Evolutionary conservation across 345 rosid species (phyloP), one percentile per base, ranked within the genome.

Genomic region (Balakata baccata): DNA sequence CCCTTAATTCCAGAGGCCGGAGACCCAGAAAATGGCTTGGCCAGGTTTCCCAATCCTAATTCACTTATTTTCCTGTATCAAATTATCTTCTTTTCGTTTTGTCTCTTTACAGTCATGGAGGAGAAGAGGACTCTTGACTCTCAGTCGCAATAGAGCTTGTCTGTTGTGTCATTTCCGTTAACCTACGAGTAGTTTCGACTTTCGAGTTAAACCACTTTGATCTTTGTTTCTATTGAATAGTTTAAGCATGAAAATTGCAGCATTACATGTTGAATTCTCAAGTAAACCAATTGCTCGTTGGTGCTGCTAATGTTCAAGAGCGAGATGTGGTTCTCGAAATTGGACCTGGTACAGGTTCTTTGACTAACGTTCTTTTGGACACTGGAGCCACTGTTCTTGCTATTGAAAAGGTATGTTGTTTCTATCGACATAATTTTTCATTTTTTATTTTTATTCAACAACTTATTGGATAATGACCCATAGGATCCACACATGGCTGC

Each of bases 311-410:
- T 59, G 84, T 92, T 22, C 76, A 86, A 67, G 91, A 89, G 75
- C 97, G 95, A 68, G 95, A 94, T 65, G 68, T 89, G 59, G 95
- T 94, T 64, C 80, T 94, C 72, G 98, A 92, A 85, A 92, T 94
- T 74, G 98, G 98, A 49, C 95, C 97, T 0, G 98, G 97, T 53
- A 92, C 97, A 23, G 98, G 98, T 64, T 94, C 97, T 67, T 85
- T 94, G 62, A 92, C 98, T 70, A 86, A 89, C 75, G 89, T 86
- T 37, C 95, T 92, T 66, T 25, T 94, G 71, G 76, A 81, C 68
- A 77, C 78, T 13, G 97, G 95, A 45, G 93, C 97, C 74, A 84
- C 86, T 0, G 90, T 94, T 65, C 89, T 94, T 64, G 95, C 90
- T 18, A 86, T 92, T 50, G 97, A 94, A 22, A 94, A 94, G 91